Conservation (phyloP, 1,139 yeast genomes). For the Zygoascus hellenicus region DNA sequence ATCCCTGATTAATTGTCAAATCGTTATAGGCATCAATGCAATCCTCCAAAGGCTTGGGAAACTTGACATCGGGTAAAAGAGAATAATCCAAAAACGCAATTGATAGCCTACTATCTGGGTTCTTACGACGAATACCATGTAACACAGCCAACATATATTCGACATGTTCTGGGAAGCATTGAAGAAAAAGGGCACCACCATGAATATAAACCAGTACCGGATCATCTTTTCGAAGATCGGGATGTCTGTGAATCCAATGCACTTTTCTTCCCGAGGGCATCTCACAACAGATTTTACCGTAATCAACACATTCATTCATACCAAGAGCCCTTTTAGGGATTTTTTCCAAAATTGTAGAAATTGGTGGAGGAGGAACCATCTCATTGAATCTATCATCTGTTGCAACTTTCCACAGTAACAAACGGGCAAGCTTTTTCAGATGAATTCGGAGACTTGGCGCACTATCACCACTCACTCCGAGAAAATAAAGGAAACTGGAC, state of each 20-base stretch:
- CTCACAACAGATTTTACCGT: not conserved
- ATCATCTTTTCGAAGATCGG: conserved; percentile 14
- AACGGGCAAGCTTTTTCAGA: too few species aligned
- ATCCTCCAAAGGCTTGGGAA: conserved; percentile 40
- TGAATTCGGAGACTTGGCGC: too few species aligned
- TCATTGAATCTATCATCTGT: too few species aligned
- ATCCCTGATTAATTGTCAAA: conserved; percentile 29
- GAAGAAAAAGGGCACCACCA: conserved; percentile 41
- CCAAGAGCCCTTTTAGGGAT: too few species aligned
- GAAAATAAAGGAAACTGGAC: too few species aligned
- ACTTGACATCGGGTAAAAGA: conserved; percentile 32
- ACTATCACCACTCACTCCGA: too few species aligned
- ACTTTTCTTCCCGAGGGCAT: not conserved
- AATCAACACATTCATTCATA: too few species aligned
- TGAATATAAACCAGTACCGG: conserved; percentile 32
- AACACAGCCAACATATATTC: conserved; percentile 31
- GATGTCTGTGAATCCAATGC: not conserved
- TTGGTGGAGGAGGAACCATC: too few species aligned
- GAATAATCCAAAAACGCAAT: conserved; percentile 39
- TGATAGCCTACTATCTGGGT: conserved; percentile 22
- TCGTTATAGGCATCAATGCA: conserved; percentile 31
- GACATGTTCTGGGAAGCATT: conserved; percentile 33
- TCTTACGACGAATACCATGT: not conserved
- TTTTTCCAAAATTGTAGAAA: too few species aligned
- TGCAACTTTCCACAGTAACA: too few species aligned